Evolutionary conservation across 352 stramenopile genomes (phyloP).

Genomic region (Elongisporangium prolatum): DNA sequence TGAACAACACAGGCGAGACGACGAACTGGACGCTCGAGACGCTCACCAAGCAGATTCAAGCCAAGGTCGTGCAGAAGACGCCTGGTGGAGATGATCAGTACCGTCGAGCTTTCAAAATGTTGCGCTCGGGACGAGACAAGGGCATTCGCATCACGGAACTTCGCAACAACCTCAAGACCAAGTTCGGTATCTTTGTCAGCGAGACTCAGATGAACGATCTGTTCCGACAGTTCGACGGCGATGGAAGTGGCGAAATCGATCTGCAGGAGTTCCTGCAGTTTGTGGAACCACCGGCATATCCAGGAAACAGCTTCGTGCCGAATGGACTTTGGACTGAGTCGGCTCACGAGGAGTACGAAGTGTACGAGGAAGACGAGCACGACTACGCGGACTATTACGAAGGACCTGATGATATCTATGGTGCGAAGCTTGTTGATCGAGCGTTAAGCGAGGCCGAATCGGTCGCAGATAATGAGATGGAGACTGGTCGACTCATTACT

Average conservation of each 20-base stretch:
- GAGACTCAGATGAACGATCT: constrained; percentile 67
- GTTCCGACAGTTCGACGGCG: constrained; percentile 55
- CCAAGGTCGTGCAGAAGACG: constrained; percentile 76
- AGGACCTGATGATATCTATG: too few relatives aligned
- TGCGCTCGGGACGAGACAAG: constrained; percentile 58
- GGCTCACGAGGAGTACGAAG: constrained; percentile 7
- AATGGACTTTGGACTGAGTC: constrained; percentile 50
- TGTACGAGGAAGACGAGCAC: constrained; percentile 12
- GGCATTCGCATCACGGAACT: constrained; percentile 67
- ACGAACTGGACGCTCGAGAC: constrained; percentile 63
- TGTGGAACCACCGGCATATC: constrained; percentile 59
- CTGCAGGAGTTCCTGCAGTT: constrained; percentile 74
- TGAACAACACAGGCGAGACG: constrained; percentile 38
- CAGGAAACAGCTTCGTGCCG: constrained; percentile 45
- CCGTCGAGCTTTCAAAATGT: constrained; percentile 76
- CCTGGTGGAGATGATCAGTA: constrained; percentile 75
- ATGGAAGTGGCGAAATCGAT: constrained; percentile 69
- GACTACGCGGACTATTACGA: constrained; percentile 11
- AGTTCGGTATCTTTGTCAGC: constrained; percentile 74
- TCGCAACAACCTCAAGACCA: constrained; percentile 72
- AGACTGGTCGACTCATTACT: too few relatives aligned
- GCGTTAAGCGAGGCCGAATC: too few relatives aligned
- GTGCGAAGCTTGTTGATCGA: too few relatives aligned
- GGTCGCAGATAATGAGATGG: too few relatives aligned
- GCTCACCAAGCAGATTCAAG: constrained; percentile 69